These are phyloP conservation scores for Filobasidium wieringae DNA, from an alignment of 768 basidiomycete species.

Conservation along the genomic window DNA sequence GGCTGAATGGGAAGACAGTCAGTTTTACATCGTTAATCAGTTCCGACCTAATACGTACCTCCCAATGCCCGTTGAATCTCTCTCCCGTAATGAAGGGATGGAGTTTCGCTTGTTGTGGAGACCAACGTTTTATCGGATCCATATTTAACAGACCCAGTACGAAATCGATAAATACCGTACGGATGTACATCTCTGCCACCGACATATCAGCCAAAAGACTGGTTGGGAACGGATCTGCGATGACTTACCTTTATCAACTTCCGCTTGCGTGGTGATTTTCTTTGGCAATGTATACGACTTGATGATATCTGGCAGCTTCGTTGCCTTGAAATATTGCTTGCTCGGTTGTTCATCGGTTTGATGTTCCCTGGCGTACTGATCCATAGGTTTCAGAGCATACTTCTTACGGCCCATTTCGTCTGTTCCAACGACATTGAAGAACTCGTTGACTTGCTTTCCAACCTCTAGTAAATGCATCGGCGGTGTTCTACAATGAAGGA, in stretches of 20 bases:
- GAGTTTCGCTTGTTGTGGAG: slow-evolving; percentile 84
- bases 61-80: slow-evolving; percentile 54
- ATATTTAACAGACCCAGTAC: slow-evolving; percentile 85
- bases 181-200: slow-evolving; percentile 71
- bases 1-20: background rate
- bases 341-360: slow-evolving; percentile 93
- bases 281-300: slow-evolving; percentile 93
- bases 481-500: slow-evolving; percentile 69
- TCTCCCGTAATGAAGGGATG: slow-evolving; percentile 99
- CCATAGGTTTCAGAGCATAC: slow-evolving; percentile 74
- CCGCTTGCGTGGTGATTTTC: slow-evolving; percentile 54
- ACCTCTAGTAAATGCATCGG: slow-evolving; percentile 86
- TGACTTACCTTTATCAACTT: slow-evolving; percentile 74
- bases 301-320: slow-evolving; percentile 84
- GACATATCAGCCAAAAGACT: background rate
- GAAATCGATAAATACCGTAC: slow-evolving; percentile 93
- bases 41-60: slow-evolving; percentile 18
- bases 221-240: background rate
- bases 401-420: slow-evolving; percentile 63
- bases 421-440: slow-evolving; percentile 64
- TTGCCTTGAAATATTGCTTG: slow-evolving; percentile 97
- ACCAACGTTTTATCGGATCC: slow-evolving; percentile 92
- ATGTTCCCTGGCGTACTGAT: slow-evolving; percentile 92
- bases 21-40: background rate
- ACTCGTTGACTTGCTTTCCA: slow-evolving; percentile 88